Percentiles rank a stretch among this genome's conserved stretches.
Conservation (phyloP, 83 land plant genomes). For the Diphasiastrum complanatum region DNA sequence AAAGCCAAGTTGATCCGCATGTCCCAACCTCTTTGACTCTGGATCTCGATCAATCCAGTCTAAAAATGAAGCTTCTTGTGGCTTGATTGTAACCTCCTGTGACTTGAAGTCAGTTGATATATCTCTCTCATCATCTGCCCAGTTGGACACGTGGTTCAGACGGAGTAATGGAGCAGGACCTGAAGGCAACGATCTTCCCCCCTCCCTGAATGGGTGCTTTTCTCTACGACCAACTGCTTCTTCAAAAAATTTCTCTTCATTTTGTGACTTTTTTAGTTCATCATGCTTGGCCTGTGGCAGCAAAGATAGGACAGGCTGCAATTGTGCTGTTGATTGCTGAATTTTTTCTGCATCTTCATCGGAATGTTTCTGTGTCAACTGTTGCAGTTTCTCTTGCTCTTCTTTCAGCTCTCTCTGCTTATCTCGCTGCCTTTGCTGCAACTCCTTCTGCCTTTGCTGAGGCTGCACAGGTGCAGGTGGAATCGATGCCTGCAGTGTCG, state of each 20-base stretch:
- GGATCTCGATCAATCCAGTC: constrained; percentile 34
- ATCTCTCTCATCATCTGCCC: constrained; percentile 99
- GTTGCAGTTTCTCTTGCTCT: no score
- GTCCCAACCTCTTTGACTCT: no score
- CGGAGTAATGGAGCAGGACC: constrained; percentile 55
- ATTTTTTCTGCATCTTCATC: constrained; percentile 35
- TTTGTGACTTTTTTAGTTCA: no score
- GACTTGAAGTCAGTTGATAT: constrained; percentile 36
- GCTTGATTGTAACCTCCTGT: constrained; percentile 17
- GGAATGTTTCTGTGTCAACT: no score
- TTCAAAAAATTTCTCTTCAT: no score
- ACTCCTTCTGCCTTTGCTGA: constrained; percentile 48
- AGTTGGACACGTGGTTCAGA: constrained; percentile 59
- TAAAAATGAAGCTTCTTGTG: constrained; percentile 3
- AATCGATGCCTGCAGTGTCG: constrained; percentile 63
- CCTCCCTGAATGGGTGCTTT: constrained; percentile 22
- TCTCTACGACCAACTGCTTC: no score
- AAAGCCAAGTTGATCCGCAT: no score
- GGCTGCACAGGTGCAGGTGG: constrained; percentile 34
- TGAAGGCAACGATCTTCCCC: no score
- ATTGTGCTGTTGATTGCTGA: constrained; percentile 18
- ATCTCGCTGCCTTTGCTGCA: constrained; percentile 18
- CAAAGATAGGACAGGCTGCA: no score
- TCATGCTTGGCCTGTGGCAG: no score
- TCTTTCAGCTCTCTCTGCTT: constrained; percentile 38